phyloP scores from a whole-genome alignment of 2,329 filamentous ascomycete species.

The Colletotrichum phormii region DNA sequence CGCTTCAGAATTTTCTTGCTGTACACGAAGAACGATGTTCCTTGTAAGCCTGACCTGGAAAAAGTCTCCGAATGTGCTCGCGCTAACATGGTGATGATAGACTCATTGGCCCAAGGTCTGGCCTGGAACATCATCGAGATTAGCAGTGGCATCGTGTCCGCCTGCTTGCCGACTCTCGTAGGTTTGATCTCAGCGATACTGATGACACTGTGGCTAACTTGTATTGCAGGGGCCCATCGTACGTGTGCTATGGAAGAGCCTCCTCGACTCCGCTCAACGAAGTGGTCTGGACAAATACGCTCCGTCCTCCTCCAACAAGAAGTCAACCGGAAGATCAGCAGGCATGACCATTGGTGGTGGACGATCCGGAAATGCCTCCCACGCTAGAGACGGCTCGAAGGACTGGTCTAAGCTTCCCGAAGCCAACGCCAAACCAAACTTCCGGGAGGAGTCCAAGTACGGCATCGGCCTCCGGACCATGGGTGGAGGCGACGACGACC shows the following conservation, averaged over 20 bases:
- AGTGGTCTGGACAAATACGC: conserved; percentile 23
- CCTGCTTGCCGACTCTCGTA: conserved; percentile 28
- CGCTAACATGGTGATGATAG: not conserved
- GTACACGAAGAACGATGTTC: conserved; percentile 25
- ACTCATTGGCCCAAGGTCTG: conserved; percentile 24
- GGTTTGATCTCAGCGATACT: not conserved
- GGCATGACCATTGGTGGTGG: conserved; percentile 30
- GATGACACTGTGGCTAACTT: no score
- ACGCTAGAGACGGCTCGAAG: conserved; percentile 1
- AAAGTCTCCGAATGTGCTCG: no score
- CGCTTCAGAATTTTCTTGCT: conserved; percentile 23
- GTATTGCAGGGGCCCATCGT: conserved; percentile 20
- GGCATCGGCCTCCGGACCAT: conserved; percentile 39
- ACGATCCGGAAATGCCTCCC: conserved; percentile 10
- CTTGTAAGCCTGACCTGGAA: not conserved
- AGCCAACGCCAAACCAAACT: not conserved
- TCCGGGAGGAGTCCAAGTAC: conserved; percentile 31
- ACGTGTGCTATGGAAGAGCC: conserved; percentile 20
- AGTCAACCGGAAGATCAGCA: conserved; percentile 16
- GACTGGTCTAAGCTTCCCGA: conserved; percentile 25
- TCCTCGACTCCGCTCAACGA: conserved; percentile 21
- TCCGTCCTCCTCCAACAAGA: conserved; percentile 7
- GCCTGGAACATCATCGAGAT: conserved; percentile 34
- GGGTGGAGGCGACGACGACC: conserved; percentile 35
- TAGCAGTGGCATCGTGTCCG: conserved; percentile 33